phyloP scores from a whole-genome alignment of 1,284 basidiomycete species.

The Sanguinoderma infundibulare region DNA sequence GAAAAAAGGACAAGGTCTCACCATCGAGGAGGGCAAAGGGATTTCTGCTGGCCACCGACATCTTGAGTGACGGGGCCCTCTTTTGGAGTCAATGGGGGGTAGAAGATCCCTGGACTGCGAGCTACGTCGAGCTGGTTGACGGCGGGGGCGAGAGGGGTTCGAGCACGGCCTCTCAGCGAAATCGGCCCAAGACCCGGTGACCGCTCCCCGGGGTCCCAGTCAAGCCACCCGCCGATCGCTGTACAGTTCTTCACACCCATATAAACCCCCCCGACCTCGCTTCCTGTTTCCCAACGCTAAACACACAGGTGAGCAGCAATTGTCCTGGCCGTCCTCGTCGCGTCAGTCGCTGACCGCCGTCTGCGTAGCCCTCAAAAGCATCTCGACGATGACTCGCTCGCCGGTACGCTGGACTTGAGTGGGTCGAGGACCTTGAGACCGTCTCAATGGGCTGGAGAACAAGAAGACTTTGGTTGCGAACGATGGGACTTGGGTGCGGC shows the following conservation, averaged over 20 bases:
- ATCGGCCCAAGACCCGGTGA: slow-evolving; percentile 31
- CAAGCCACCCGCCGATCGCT: slow-evolving; percentile 38
- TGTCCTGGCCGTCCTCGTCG: slow-evolving; percentile 6
- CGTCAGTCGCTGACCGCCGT: slow-evolving; percentile 6
- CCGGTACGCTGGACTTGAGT: slow-evolving; percentile 65
- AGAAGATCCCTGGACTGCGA: slow-evolving; percentile 32
- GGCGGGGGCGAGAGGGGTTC: slow-evolving; percentile 27
- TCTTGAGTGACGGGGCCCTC: slow-evolving; percentile 65
- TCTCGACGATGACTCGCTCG: slow-evolving; percentile 82
- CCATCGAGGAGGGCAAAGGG: slow-evolving; percentile 81
- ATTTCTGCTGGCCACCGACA: slow-evolving; percentile 89
- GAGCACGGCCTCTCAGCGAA: slow-evolving; percentile 7
- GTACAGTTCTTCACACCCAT: slow-evolving; percentile 41
- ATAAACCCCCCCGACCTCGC: slow-evolving; percentile 23
- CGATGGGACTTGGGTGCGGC: slow-evolving; percentile 89
- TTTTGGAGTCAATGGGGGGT: slow-evolving; percentile 49
- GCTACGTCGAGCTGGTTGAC: slow-evolving; percentile 30
- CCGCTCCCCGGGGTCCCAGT: slow-evolving; percentile 31
- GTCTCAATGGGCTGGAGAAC: slow-evolving; percentile 79
- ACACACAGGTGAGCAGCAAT: slow-evolving; percentile 55
- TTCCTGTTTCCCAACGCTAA: slow-evolving; percentile 51
- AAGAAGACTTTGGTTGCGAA: slow-evolving; percentile 42
- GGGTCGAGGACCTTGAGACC: slow-evolving; percentile 86
- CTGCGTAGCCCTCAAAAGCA: slow-evolving; percentile 74
- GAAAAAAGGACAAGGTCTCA: slow-evolving; percentile 38